Conservation (phyloP, 106 monocot genomes). For the Hemerocallis citrina region DNA sequence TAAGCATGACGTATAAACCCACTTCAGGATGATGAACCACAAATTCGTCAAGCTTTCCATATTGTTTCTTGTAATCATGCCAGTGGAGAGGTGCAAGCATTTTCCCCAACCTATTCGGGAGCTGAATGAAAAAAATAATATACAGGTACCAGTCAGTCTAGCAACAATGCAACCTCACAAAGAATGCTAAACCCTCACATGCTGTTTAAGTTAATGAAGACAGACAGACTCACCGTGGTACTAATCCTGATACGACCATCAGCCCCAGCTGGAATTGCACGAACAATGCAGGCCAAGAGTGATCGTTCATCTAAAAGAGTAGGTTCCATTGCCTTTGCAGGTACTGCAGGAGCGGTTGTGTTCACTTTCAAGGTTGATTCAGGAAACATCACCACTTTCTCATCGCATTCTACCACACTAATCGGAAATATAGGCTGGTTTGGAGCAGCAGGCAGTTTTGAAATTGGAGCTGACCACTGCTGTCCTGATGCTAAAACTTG, state of each 20-base stretch:
- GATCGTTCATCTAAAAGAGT: conserved; percentile 80
- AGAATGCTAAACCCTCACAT: not conserved
- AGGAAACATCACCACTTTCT: conserved; percentile 5
- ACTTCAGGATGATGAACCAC: conserved; percentile 85
- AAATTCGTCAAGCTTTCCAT: conserved; percentile 96
- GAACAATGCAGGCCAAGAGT: conserved; percentile 93
- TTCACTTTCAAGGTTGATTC: conserved; percentile 12
- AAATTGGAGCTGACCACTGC: conserved; percentile 13
- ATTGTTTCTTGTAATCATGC: conserved; percentile 89
- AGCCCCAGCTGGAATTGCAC: conserved; percentile 78
- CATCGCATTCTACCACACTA: conserved; percentile 21
- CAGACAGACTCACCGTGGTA: conserved; percentile 49
- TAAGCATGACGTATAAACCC: conserved; percentile 12
- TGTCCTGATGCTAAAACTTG: conserved; percentile 18
- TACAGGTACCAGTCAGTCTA: not conserved
- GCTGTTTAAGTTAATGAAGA: not conserved
- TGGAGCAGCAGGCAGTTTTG: conserved; percentile 9
- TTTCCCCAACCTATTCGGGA: conserved; percentile 88
- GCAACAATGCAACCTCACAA: not conserved
- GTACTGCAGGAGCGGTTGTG: conserved; percentile 10
- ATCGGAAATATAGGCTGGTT: conserved; percentile 12
- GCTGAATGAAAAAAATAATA: conserved; percentile 28
- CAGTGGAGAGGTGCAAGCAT: conserved; percentile 96
- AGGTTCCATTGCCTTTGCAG: conserved; percentile 23
- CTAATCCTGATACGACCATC: conserved; percentile 73